Base-by-base conservation (phyloP, 352 stramenopile species). In the Globisporangium camurandrum region DNA sequence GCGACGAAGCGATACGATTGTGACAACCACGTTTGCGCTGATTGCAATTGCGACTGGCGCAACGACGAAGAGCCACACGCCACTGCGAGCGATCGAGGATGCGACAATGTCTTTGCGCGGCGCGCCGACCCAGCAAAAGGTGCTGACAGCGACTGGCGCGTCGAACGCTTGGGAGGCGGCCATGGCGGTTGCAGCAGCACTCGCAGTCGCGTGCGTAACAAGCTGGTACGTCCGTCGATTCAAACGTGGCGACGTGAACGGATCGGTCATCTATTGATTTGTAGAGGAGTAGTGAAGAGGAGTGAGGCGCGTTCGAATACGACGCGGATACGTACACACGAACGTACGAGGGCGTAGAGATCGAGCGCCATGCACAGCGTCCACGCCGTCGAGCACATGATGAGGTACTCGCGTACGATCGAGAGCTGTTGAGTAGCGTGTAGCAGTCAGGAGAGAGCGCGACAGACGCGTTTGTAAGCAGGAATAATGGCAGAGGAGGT, bases 261-360 rank as follows among this genome's bases (percentile, higher is more conserved):
- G 78, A 50, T 89, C 75, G 17, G 76, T 89, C 69, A 89, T 84
- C 73, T 85, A 8, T n/a, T n/a, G n/a, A n/a, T n/a, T n/a, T n/a
- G n/a, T n/a, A n/a, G n/a, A n/a, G n/a, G n/a, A n/a, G n/a, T n/a
- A n/a, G n/a, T n/a, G n/a, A n/a, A n/a, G n/a, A n/a, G n/a, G n/a
- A n/a, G n/a, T n/a, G n/a, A n/a, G n/a, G n/a, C n/a, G n/a, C n/a
- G n/a, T n/a, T n/a, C n/a, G n/a, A n/a, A n/a, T n/a, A n/a, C n/a
- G n/a, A n/a, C n/a, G n/a, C n/a, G n/a, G n/a, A n/a, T n/a, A n/a
- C n/a, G n/a, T n/a, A n/a, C n/a, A n/a, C n/a, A n/a, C n/a, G n/a
- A 28, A 59, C 63, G 45, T 61, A 85, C 73, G 30, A 89, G 59
- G 37, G 79, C 79, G 49, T 84, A 89, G 4, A 89, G 56, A 49